Percentiles rank a stretch among this genome's conserved stretches.
Conservation (phyloP, 305 asterid genomes). For the Petunia hybrid region DNA sequence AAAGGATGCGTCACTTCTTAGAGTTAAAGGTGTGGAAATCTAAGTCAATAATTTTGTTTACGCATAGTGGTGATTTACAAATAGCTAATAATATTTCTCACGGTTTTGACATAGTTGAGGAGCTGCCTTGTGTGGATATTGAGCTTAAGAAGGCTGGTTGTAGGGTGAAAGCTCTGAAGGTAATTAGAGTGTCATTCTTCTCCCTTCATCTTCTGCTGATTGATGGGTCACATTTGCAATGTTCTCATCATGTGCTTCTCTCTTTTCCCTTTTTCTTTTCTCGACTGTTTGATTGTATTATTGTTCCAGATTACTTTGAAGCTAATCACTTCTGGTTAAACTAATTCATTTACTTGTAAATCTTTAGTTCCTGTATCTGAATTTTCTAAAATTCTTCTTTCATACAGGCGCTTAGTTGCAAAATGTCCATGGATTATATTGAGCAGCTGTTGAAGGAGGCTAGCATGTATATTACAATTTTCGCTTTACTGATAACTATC, state of each 20-base stretch:
- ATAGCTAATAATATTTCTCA: conserved; percentile 30
- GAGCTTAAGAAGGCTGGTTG: conserved; percentile 85
- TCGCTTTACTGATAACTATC: conserved; percentile 32
- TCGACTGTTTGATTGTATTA: not conserved
- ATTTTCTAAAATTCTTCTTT: conserved; percentile 28
- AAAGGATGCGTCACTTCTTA: conserved; percentile 68
- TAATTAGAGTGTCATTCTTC: conserved; percentile 39
- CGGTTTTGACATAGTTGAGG: conserved; percentile 57
- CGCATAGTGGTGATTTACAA: conserved; percentile 27
- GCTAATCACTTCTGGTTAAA: not conserved
- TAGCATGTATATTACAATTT: conserved; percentile 57
- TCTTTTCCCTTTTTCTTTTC: not conserved
- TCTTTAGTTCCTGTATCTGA: conserved; percentile 23
- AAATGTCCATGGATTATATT: conserved; percentile 68
- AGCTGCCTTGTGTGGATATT: conserved; percentile 71
- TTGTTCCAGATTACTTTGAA: not conserved
- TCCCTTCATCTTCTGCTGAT: conserved; percentile 18
- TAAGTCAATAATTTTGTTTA: conserved; percentile 30
- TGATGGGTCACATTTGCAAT: not conserved
- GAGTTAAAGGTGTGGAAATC: conserved; percentile 64
- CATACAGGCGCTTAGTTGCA: conserved; percentile 65
- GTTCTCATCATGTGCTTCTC: not conserved
- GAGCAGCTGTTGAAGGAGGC: conserved; percentile 75
- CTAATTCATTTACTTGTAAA: not conserved
- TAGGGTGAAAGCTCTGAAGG: conserved; percentile 89